A percentile compares a stretch with the other conserved stretches of the same genome.
These are phyloP conservation scores for Phenoliferia sp. DNA, from an alignment of 1,284 basidiomycete species.

Conservation along the genomic window DNA sequence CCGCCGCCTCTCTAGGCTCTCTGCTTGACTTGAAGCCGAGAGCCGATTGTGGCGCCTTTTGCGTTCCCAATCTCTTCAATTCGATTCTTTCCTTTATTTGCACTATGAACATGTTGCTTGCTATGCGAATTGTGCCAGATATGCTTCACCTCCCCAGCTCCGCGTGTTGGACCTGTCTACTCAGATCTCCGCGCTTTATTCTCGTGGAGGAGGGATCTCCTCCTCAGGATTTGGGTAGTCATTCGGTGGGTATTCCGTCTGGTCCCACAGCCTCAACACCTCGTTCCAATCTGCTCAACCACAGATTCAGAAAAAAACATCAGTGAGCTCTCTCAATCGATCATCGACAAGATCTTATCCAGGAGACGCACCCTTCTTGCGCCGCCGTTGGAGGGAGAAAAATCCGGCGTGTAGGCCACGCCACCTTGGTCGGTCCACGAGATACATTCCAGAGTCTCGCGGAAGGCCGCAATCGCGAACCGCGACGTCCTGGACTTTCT, in stretches of 20 bases:
- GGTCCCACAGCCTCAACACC: conserved; percentile 68
- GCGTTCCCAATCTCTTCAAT: neutral
- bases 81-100: too few species aligned
- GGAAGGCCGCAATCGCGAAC: conserved; percentile 60
- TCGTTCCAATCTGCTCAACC: conserved; percentile 63
- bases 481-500: conserved; percentile 61
- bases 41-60: neutral
- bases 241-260: conserved; percentile 61
- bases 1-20: neutral
- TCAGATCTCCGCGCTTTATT: neutral
- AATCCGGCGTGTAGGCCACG: conserved; percentile 56
- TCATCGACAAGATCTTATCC: neutral
- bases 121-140: too few species aligned
- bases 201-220: neutral
- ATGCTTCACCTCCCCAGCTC: neutral
- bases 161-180: neutral
- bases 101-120: too few species aligned
- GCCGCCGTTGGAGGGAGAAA: conserved; percentile 66
- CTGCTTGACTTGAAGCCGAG: neutral
- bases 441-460: conserved; percentile 60
- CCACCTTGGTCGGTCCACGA: conserved; percentile 52
- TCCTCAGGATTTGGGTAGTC: conserved; percentile 5
- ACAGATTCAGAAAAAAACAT: neutral
- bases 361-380: conserved; percentile 56
- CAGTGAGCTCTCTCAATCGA: neutral